Evolutionary conservation across 352 stramenopile species (phyloP).

Genomic region (Globisporangium nagaii): DNA sequence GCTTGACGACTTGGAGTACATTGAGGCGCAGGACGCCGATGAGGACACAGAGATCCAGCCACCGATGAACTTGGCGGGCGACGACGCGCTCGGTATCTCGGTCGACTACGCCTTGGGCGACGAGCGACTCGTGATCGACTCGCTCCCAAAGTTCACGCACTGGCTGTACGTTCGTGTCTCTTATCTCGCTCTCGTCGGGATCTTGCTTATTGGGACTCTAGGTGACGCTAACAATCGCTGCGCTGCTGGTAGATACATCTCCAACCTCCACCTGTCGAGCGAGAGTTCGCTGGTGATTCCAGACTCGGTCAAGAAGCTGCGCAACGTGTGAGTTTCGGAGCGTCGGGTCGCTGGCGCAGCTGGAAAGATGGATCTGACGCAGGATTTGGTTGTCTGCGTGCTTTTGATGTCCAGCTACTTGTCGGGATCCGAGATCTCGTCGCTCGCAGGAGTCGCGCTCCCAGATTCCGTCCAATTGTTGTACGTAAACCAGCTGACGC

Average conservation of each 20-base stretch:
- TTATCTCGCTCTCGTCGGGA: too few relatives aligned
- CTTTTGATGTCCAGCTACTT: neutral
- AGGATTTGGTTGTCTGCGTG: too few relatives aligned
- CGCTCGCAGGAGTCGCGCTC: neutral
- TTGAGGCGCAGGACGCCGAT: neutral
- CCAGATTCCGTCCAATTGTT: neutral
- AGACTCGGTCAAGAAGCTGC: neutral
- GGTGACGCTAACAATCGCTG: too few relatives aligned
- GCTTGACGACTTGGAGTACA: neutral
- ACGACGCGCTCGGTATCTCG: neutral
- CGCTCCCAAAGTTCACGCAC: neutral
- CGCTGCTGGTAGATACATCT: neutral
- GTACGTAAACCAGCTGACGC: too few relatives aligned
- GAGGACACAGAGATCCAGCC: neutral
- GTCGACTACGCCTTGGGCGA: neutral
- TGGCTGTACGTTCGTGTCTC: neutral
- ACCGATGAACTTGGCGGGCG: neutral
- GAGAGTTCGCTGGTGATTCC: neutral
- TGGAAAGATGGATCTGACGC: too few relatives aligned
- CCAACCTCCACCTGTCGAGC: neutral
- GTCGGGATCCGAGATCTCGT: neutral
- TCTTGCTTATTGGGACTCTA: too few relatives aligned
- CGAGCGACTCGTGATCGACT: neutral
- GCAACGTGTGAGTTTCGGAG: neutral
- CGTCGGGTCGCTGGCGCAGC: too few relatives aligned